phyloP scores from a whole-genome alignment of 208 protist genomes.

The Acanthamoeba lenticulata region DNA sequence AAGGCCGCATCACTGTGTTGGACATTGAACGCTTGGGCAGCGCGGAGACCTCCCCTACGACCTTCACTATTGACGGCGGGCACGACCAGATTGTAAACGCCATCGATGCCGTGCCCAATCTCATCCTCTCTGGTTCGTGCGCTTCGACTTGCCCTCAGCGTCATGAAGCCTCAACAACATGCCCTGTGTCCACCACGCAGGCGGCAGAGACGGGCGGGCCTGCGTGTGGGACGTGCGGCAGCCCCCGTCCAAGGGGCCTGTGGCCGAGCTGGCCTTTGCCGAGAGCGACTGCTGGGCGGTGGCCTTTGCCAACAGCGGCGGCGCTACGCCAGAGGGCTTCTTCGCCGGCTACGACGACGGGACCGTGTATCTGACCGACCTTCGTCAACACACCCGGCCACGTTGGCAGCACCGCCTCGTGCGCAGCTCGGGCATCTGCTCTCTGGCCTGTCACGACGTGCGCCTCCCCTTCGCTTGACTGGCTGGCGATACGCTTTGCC shows the following conservation, averaged over 20 bases:
- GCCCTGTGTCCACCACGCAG: neutral
- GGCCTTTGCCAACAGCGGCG: neutral
- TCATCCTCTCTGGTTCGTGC: neutral
- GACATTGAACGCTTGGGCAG: neutral
- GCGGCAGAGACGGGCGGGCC: neutral
- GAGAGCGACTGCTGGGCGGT: slow-evolving; percentile 24
- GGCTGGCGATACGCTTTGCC: too few species aligned
- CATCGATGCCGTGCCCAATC: neutral
- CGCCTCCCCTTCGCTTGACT: neutral
- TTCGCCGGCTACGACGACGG: slow-evolving; percentile 40
- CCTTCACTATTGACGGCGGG: neutral
- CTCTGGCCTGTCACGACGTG: neutral
- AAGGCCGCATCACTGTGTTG: neutral
- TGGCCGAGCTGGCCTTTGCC: neutral
- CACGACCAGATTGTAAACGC: neutral
- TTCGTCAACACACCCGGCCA: neutral
- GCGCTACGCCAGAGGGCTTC: neutral
- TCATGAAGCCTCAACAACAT: neutral
- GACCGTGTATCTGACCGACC: neutral
- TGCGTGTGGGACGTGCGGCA: slow-evolving; percentile 51
- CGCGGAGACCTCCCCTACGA: neutral
- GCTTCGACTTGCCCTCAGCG: too few species aligned
- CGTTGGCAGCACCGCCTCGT: slow-evolving; percentile 30
- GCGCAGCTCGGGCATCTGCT: slow-evolving; percentile 38
- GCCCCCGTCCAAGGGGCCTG: neutral